These are phyloP conservation scores for Baudoinia panamericana DNA, from an alignment of 495 filamentous ascomycete genomes.

Conservation along the genomic window DNA sequence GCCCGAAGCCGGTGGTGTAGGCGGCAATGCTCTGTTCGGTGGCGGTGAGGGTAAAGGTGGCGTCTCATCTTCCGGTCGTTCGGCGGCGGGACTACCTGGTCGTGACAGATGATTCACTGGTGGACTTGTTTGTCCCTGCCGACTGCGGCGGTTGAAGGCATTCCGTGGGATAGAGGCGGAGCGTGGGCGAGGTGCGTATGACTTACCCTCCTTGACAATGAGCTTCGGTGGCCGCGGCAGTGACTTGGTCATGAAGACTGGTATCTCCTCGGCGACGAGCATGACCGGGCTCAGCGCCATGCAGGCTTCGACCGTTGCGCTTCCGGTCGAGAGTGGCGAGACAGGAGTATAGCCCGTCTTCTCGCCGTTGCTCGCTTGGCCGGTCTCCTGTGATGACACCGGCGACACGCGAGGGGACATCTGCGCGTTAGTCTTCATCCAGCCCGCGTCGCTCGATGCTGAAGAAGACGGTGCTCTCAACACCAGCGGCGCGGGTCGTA, in stretches of 20 bases:
- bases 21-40: conserved; percentile 15
- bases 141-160: conserved; percentile 10
- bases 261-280: conserved; percentile 24
- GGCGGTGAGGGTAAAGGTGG: conserved; percentile 16
- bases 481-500: conserved; percentile 7
- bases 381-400: conserved; percentile 13
- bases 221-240: conserved; percentile 14
- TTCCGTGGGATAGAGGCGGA: conserved; percentile 17
- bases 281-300: conserved; percentile 21
- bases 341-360: conserved; percentile 18
- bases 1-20: conserved; percentile 17
- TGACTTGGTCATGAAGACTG: conserved; percentile 11
- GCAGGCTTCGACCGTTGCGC: not conserved
- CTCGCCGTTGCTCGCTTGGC: conserved; percentile 2
- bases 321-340: conserved; percentile 10
- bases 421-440: conserved; percentile 15
- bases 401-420: conserved; percentile 9
- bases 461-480: conserved; percentile 15
- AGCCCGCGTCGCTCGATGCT: conserved; percentile 16
- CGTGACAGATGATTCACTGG: not conserved
- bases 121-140: not conserved
- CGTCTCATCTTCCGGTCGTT: conserved; percentile 4
- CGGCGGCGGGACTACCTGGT: conserved; percentile 2
- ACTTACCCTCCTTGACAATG: conserved; percentile 11
- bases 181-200: conserved; percentile 15